These are phyloP conservation scores for Boletus vermiculosoides DNA, from an alignment of 768 basidiomycete genomes.

Conservation along the genomic window DNA sequence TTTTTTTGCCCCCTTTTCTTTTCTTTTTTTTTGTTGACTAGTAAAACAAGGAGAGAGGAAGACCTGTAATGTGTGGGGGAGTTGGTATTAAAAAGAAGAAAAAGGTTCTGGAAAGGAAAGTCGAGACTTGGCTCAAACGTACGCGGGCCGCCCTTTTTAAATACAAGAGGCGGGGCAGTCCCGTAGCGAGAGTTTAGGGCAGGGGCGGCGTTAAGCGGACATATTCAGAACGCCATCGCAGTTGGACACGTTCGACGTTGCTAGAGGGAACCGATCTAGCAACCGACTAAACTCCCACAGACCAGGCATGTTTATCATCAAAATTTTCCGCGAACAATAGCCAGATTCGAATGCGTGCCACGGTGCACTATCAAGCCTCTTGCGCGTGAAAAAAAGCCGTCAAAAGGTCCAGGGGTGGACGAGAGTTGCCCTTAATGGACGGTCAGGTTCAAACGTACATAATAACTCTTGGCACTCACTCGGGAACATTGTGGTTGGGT, in stretches of 20 bases:
- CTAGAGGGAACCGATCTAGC: too few species aligned
- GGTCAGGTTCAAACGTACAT: too few species aligned
- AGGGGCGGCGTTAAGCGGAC: conserved; percentile 33
- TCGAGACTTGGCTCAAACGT: background rate
- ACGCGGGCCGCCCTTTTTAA: conserved; percentile 10
- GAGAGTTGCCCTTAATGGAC: too few species aligned
- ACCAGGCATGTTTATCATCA: background rate
- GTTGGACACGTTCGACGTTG: too few species aligned
- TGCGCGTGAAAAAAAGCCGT: background rate
- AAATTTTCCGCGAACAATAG: background rate
- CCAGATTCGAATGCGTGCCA: background rate
- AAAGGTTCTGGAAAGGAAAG: background rate
- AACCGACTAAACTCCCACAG: too few species aligned
- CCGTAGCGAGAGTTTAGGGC: conserved; percentile 30
- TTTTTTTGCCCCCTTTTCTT: background rate
- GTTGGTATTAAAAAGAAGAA: conserved; percentile 9
- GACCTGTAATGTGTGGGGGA: conserved; percentile 1
- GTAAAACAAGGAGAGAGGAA: conserved; percentile 26
- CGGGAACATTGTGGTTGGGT: too few species aligned
- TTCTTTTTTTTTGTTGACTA: conserved; percentile 15
- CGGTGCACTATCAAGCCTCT: background rate
- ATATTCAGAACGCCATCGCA: too few species aligned
- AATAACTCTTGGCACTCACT: too few species aligned
- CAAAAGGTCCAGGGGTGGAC: background rate
- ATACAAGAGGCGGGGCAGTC: conserved; percentile 4